Conservation (phyloP, 164 flowering plant genomes). For the Nymphaea thermarum region DNA sequence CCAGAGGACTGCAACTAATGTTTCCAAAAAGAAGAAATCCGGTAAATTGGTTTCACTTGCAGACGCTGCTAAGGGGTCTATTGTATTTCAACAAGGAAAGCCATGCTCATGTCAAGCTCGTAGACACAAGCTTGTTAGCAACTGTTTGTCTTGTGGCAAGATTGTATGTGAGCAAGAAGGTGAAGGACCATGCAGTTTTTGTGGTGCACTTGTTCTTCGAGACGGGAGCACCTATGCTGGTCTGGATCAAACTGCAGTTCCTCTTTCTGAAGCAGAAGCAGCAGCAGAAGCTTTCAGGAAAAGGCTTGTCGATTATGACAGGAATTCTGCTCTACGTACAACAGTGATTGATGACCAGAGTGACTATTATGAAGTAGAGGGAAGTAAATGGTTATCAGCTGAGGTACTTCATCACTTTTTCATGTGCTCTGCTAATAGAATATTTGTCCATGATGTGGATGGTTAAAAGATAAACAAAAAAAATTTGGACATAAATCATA, state of each 20-base stretch:
- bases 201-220: slow-evolving; percentile 80
- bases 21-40: slow-evolving; percentile 62
- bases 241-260: slow-evolving; percentile 38
- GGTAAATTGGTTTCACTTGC: slow-evolving; percentile 82
- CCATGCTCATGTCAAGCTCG: slow-evolving; percentile 97
- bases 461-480: too few species aligned
- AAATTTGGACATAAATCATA: too few species aligned
- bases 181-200: slow-evolving; percentile 91
- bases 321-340: slow-evolving; percentile 86
- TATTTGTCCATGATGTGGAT: too few species aligned
- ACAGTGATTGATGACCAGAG: slow-evolving; percentile 97
- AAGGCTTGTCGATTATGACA: slow-evolving; percentile 86
- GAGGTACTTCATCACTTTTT: slow-evolving; percentile 39
- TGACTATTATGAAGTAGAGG: slow-evolving; percentile 86
- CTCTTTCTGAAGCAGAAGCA: slow-evolving; percentile 62
- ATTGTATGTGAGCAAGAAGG: slow-evolving; percentile 97
- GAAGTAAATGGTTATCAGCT: slow-evolving; percentile 72
- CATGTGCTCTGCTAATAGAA: not conserved
- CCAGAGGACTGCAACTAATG: slow-evolving; percentile 24
- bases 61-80: slow-evolving; percentile 88
- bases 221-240: slow-evolving; percentile 94
- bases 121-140: slow-evolving; percentile 68
- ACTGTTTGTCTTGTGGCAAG: slow-evolving; percentile 95
- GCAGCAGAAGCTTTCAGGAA: slow-evolving; percentile 91
- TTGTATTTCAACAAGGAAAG: slow-evolving; percentile 85